phyloP scores from a whole-genome alignment of 2,329 filamentous ascomycete genomes.

The Aspergillus piperis region DNA sequence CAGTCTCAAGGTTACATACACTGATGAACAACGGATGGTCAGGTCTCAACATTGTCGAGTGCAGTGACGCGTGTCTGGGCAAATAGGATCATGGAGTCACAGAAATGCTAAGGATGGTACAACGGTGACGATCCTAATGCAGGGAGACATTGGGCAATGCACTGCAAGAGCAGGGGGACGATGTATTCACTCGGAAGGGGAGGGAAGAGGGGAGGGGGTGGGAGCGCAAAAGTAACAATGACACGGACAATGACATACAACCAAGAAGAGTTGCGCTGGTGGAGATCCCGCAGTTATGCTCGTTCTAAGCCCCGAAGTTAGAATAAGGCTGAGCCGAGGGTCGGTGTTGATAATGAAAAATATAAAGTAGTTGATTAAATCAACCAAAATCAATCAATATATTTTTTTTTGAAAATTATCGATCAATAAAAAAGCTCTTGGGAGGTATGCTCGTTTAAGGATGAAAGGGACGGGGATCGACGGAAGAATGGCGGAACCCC shows the following conservation, averaged over 20 bases:
- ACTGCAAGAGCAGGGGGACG: slow-evolving; percentile 5
- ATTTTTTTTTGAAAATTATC: no score
- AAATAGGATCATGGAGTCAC: slow-evolving; percentile 14
- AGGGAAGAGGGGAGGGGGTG: background rate
- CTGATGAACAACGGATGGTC: slow-evolving; percentile 2
- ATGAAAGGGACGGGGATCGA: background rate
- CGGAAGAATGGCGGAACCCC: slow-evolving; percentile 1
- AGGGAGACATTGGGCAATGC: slow-evolving; percentile 17
- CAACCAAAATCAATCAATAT: no score
- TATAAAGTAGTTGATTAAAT: background rate
- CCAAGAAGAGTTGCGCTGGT: slow-evolving; percentile 2
- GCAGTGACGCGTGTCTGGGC: slow-evolving; percentile 23
- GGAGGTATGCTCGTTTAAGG: background rate
- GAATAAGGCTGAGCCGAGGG: background rate
- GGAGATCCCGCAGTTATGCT: slow-evolving; percentile 6
- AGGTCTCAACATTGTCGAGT: slow-evolving; percentile 7
- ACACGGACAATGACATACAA: slow-evolving; percentile 13
- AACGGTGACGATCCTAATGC: slow-evolving; percentile 23
- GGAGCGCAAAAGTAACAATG: slow-evolving; percentile 1
- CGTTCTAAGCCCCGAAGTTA: slow-evolving; percentile 4
- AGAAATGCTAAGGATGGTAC: slow-evolving; percentile 11
- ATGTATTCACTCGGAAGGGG: slow-evolving; percentile 1
- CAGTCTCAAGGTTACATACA: slow-evolving; percentile 13
- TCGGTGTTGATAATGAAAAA: background rate
- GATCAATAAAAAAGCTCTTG: no score